Conservation (phyloP, 129 eudicot genomes). For the Arctium minus region DNA sequence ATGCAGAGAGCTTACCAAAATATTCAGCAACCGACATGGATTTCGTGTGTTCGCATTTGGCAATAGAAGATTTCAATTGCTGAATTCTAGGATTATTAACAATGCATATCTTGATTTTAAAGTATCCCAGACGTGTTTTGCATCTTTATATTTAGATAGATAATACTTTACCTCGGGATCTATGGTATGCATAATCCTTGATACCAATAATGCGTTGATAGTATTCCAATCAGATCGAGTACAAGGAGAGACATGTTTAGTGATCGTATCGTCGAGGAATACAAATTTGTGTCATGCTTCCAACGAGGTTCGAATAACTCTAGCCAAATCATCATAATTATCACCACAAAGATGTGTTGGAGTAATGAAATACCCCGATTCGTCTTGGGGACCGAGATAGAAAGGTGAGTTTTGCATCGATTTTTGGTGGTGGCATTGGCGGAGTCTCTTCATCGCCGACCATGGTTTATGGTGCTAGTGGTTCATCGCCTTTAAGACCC, state of each 20-base stretch:
- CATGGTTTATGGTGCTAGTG: too few species aligned
- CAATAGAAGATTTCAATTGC: too few species aligned
- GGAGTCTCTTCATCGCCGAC: neutral
- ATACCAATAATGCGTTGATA: neutral
- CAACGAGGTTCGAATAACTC: neutral
- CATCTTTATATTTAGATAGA: neutral
- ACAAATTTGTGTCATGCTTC: neutral
- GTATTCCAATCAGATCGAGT: neutral
- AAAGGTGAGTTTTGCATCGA: too few species aligned
- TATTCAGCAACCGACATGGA: too few species aligned
- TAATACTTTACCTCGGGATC: neutral
- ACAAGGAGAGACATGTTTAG: neutral
- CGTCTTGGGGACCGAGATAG: too few species aligned
- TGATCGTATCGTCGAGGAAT: neutral
- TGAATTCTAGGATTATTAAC: too few species aligned
- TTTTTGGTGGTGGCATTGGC: too few species aligned
- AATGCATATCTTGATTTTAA: too few species aligned
- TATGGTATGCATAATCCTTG: neutral
- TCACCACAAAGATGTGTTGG: neutral
- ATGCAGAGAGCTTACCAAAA: too few species aligned
- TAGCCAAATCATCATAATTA: neutral
- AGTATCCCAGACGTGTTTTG: too few species aligned
- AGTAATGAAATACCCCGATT: neutral
- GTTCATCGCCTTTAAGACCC: too few species aligned
- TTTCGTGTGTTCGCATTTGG: too few species aligned